Conservation (phyloP, 2,329 filamentous ascomycete species). For the Xylariaceae sp. region DNA sequence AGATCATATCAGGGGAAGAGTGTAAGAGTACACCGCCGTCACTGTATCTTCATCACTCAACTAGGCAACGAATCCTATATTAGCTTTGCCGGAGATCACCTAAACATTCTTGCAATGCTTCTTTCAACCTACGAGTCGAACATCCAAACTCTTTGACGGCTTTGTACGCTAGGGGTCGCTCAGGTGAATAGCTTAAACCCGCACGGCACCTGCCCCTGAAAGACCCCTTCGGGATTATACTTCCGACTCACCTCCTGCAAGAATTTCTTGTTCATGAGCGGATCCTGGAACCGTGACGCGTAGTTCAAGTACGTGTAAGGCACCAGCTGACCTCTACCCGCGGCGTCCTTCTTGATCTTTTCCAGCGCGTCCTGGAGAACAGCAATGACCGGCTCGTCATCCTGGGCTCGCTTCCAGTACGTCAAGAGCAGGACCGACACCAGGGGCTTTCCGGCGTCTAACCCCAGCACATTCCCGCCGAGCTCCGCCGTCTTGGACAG, state of each 20-base stretch:
- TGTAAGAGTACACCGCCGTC: too few relatives aligned
- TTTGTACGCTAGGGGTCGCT: too few relatives aligned
- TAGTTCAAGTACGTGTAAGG: conserved; percentile 17
- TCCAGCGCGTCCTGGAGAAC: conserved; percentile 1
- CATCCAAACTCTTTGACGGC: too few relatives aligned
- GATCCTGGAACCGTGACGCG: conserved; percentile 12
- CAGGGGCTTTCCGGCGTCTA: conserved; percentile 2
- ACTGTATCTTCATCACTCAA: too few relatives aligned
- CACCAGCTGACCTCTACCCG: not conserved
- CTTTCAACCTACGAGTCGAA: too few relatives aligned
- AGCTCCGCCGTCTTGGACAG: conserved; percentile 1
- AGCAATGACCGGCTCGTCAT: conserved; percentile 8
- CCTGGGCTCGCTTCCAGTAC: conserved; percentile 7
- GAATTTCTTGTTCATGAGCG: conserved; percentile 7
- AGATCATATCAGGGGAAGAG: too few relatives aligned
- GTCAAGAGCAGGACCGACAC: conserved; percentile 7
- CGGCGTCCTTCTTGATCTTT: conserved; percentile 6
- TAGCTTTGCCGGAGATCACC: too few relatives aligned
- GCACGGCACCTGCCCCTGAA: conserved; percentile 18
- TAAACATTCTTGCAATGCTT: too few relatives aligned
- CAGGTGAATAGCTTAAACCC: conserved; percentile 15
- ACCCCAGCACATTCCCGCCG: conserved; percentile 10
- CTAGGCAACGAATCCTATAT: too few relatives aligned
- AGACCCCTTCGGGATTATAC: conserved; percentile 23
- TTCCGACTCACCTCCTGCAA: conserved; percentile 17